These are phyloP conservation scores for Albifimbria verrucaria DNA, from an alignment of 2,329 filamentous ascomycete genomes.

Conservation along the genomic window DNA sequence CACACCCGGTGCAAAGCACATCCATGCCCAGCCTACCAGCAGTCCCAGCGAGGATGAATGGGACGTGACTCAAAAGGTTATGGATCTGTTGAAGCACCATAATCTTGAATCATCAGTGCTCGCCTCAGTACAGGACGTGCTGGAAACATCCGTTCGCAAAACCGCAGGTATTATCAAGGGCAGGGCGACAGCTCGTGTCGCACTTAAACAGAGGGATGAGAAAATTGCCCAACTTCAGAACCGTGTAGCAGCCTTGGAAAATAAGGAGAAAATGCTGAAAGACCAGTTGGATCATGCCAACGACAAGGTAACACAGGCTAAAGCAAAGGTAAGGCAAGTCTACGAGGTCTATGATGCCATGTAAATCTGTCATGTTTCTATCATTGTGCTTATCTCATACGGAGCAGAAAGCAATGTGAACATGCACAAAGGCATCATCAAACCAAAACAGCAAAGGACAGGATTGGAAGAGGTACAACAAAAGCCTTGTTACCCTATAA, in stretches of 20 bases:
- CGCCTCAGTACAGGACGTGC: conserved; percentile 35
- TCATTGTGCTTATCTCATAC: too few relatives aligned
- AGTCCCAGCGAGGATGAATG: conserved; percentile 14
- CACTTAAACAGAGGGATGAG: conserved; percentile 60
- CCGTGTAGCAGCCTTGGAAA: conserved; percentile 36
- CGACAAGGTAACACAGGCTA: background rate
- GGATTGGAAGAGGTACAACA: too few relatives aligned
- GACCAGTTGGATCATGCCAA: conserved; percentile 12
- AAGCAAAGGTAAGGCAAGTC: background rate
- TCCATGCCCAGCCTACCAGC: conserved; percentile 10
- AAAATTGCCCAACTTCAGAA: conserved; percentile 33
- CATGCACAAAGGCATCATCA: too few relatives aligned
- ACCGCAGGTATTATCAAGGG: conserved; percentile 61
- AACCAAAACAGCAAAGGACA: too few relatives aligned
- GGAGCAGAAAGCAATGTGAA: too few relatives aligned
- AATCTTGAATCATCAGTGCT: conserved; percentile 35
- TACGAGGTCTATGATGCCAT: background rate
- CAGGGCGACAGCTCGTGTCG: conserved; percentile 62
- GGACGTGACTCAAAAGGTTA: conserved; percentile 43
- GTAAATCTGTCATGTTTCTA: too few relatives aligned
- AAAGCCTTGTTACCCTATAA: too few relatives aligned
- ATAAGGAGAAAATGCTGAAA: conserved; percentile 25
- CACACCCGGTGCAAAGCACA: conserved; percentile 8
- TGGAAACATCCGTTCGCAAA: conserved; percentile 55
- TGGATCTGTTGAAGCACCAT: conserved; percentile 44